A percentile compares a stretch with the other conserved stretches of the same genome.
Evolutionary conservation across 345 rosid species (phyloP).

Genomic region (Salix exigua): DNA sequence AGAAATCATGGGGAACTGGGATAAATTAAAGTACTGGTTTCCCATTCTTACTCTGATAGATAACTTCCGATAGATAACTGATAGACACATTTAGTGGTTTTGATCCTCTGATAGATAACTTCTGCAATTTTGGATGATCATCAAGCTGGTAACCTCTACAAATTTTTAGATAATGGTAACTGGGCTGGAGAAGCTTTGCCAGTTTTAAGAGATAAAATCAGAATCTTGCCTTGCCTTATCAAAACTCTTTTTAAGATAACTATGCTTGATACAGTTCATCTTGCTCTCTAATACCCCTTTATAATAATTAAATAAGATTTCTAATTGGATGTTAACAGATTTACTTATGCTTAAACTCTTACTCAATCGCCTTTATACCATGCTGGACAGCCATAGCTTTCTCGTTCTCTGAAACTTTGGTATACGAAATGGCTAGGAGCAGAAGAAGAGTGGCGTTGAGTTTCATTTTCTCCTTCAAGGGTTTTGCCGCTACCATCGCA

Average conservation of each 20-base stretch:
- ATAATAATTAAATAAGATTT: background rate
- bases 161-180: background rate
- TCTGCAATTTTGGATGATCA: background rate
- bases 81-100: no score
- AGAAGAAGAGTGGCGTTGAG: background rate
- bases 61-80: no score
- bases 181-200: background rate
- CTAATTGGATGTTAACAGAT: background rate
- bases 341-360: background rate
- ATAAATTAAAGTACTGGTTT: background rate
- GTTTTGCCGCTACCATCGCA: background rate
- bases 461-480: background rate
- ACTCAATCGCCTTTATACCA: no score
- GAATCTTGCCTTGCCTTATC: no score
- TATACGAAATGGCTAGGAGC: background rate
- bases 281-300: background rate
- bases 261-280: background rate
- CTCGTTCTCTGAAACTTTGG: background rate
- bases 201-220: no score
- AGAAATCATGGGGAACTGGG: background rate
- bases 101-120: no score
- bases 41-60: background rate
- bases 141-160: background rate
- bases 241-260: no score
- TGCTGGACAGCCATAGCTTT: background rate